Base-by-base conservation (phyloP, 1,139 yeast species). In the Geotrichum citri-aurantii region DNA sequence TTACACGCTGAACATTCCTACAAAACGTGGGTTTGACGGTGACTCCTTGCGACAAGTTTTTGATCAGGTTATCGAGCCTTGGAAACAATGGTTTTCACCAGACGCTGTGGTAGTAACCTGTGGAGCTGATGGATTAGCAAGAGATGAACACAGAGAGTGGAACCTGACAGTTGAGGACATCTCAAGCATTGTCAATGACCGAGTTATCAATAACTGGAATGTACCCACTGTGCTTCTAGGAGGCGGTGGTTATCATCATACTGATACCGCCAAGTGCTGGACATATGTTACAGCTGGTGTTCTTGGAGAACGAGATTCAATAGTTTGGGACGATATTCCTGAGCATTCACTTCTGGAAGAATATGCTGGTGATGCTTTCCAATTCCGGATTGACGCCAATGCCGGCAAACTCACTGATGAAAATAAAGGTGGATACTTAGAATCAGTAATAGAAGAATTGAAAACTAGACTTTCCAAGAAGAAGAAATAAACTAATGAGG, bases 181-280 rank as follows among this genome's bases (percentile, higher is more conserved):
- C 33, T 77, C 80, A 0, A 49, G 65, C 0, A 73, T 71, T 1
- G 71, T 86, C 1, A 57, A 69, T 11, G 49, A 54, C 7, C 54
- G 64, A 3, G 56, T 82, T 0, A 57, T 83, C 1, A 63, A 68
- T 1, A 53, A 44, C 3, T 75, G 65, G 66, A 65, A 50, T 14
- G 63, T 31, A 51, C 77, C 64, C 72, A 83, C 61, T 0, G 65
- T 87, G 57, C 63, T 87, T 7, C 73, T 87, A 1, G 93, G 95
- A 0, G 95, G 95, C 1, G 95, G 95, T 0, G 95, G 95, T 0
- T 87, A 87, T 67, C 82, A 85, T 63, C 81, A 79, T 61, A 69
- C 77, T 1, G 86, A 86, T 62, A 78, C 83, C 26, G 85, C 92
- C 0, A 78, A 88, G 59, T 82, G 85, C 63, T 84, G 88, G 83